These are phyloP conservation scores for Trypanosoma lewisi DNA, from an alignment of 208 protist genomes.

Conservation along the genomic window DNA sequence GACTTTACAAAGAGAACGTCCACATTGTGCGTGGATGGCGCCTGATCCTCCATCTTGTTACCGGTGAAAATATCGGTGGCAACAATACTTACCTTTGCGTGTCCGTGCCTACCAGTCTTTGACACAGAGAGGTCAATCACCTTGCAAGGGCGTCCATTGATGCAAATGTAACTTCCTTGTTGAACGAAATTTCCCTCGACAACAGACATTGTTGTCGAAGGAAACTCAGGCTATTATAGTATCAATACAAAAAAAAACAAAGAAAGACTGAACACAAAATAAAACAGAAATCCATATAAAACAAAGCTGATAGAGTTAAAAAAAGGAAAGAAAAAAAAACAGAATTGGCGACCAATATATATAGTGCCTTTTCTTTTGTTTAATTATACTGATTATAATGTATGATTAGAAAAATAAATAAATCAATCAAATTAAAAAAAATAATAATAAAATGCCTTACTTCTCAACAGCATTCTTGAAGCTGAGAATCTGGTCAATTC, in stretches of 20 bases:
- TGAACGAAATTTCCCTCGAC: constrained; percentile 74
- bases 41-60: constrained; percentile 98
- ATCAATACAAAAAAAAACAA: constrained; percentile 18
- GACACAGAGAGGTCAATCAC: constrained; percentile 98
- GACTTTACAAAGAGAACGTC: constrained; percentile 95
- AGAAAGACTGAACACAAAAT: constrained; percentile 11
- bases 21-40: constrained; percentile 97
- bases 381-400: neutral
- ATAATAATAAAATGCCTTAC: constrained; percentile 19
- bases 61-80: constrained; percentile 98
- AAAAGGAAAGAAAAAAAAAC: constrained; percentile 2
- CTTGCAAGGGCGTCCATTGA: constrained; percentile 95
- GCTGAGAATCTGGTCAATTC: constrained; percentile 92
- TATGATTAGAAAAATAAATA: constrained; percentile 20
- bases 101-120: constrained; percentile 99
- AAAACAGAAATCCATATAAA: constrained; percentile 20
- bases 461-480: constrained; percentile 89
- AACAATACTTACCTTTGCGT: constrained; percentile 98
- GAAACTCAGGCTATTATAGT: constrained; percentile 9
- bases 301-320: constrained; percentile 19
- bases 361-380: too few species aligned
- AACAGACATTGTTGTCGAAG: constrained; percentile 37
- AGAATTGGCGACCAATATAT: constrained; percentile 10
- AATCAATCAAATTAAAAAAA: constrained; percentile 22
- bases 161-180: constrained; percentile 83